These are phyloP conservation scores for Erythrophleum fordii DNA, from an alignment of 306 rosid genomes.

Conservation along the genomic window DNA sequence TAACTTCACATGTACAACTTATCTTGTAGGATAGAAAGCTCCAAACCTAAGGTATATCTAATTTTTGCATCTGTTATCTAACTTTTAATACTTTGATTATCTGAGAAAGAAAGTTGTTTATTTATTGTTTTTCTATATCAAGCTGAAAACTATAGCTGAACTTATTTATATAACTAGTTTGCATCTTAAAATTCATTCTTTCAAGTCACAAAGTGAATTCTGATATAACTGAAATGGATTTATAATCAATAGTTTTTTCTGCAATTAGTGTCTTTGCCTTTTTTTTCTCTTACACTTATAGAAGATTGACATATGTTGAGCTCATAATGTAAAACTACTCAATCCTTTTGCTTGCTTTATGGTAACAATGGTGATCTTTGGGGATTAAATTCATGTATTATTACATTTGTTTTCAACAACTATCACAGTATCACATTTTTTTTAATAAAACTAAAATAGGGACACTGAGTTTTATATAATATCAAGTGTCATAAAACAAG, in stretches of 20 bases:
- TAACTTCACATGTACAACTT: background rate
- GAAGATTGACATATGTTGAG: no score
- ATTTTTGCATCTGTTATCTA: background rate
- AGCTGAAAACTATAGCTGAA: background rate
- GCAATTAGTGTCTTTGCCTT: no score
- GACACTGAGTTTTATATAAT: background rate
- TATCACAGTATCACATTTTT: background rate
- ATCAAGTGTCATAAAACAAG: background rate
- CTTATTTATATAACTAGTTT: no score
- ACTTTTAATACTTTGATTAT: background rate
- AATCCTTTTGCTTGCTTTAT: background rate
- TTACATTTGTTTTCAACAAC: background rate
- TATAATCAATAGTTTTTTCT: background rate
- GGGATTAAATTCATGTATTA: background rate
- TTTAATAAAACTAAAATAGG: background rate
- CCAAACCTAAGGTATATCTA: background rate
- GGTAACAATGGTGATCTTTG: background rate
- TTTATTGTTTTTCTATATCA: background rate
- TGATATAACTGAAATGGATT: background rate
- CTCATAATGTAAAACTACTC: no score
- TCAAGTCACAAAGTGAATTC: background rate
- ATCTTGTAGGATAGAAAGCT: conserved; percentile 17
- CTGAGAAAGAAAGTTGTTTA: background rate
- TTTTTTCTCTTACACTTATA: no score
- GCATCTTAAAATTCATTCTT: background rate